Evolutionary conservation across 768 basidiomycete species (phyloP), one percentile per base, ranked within the genome.

Genomic region (Collybiopsis confluens): DNA sequence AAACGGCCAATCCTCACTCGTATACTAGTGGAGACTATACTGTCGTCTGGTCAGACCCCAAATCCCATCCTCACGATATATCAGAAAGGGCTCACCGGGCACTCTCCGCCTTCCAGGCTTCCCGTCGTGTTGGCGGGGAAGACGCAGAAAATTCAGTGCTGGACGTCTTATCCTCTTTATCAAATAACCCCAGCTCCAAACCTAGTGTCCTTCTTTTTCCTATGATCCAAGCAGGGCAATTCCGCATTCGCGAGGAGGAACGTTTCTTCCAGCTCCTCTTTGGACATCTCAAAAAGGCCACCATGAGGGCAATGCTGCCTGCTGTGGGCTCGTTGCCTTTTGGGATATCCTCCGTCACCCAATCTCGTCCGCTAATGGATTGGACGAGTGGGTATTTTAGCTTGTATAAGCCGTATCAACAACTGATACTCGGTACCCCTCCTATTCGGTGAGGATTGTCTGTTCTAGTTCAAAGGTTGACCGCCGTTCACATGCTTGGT

Each of bases 381-480:
- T 72, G 98, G 64, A 99, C 97, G 6, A 94, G 88, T 61, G 97
- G 97, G 11, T 99, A 99, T 70, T 99, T 99, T 65, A 90, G 90
- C 6, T 73, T 98, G 28, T 90, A 89, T 64, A 72, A 77, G 54
- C 80, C 79, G 11, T 98, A 98, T 65, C 90, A 92, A 63, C 72
- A 82, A 24, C 73, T 86, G 35, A 73, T 91, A 11, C 75, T 97
- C 23, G 65, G 78, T 23, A 73, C 76, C 10, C 77, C 80, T 1
- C 75, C 76, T 26, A 68, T 82, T 24, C 73, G 79, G n/a, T n/a
- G n/a, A n/a, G n/a, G n/a, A n/a, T n/a, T n/a, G n/a, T n/a, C n/a
- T n/a, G n/a, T n/a, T n/a, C n/a, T n/a, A n/a, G n/a, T 56, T 96
- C 97, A 2, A 83, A 88, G 75, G 95, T 93, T 20, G 20, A 43